A percentile compares a stretch with the other conserved stretches of the same genome.
Conservation (phyloP, 441 rosid species). For the Populus hybrid region DNA sequence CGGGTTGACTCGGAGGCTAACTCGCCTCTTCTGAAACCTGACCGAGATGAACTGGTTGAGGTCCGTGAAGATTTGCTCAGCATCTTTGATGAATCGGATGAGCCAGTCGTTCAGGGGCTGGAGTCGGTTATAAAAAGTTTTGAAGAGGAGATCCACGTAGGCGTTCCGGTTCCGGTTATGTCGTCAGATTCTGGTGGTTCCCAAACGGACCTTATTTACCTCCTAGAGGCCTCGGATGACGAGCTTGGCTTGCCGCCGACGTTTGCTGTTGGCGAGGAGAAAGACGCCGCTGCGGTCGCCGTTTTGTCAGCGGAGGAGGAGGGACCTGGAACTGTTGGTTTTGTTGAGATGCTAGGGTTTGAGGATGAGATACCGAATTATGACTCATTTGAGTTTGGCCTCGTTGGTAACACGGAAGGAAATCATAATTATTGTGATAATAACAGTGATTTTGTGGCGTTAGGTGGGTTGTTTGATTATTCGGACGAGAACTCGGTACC, state of each 20-base stretch:
- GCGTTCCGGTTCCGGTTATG: constrained; percentile 20
- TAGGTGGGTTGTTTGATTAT: constrained; percentile 47
- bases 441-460: constrained; percentile 34
- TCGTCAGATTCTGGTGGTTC: constrained; percentile 33
- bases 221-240: constrained; percentile 77
- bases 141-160: constrained; percentile 55
- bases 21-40: constrained; percentile 10
- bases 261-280: constrained; percentile 17
- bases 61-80: constrained; percentile 24
- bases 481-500: constrained; percentile 23
- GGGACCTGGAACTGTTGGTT: constrained; percentile 8
- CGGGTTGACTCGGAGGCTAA: neutral
- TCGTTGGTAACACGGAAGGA: constrained; percentile 17
- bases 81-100: constrained; percentile 43
- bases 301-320: constrained; percentile 10
- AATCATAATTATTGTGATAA: constrained; percentile 7
- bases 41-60: constrained; percentile 8
- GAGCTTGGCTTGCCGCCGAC: constrained; percentile 86
- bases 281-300: neutral
- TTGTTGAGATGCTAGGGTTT: constrained; percentile 20
- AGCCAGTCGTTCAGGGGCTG: constrained; percentile 43
- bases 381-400: constrained; percentile 35
- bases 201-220: constrained; percentile 61
- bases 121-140: constrained; percentile 74
- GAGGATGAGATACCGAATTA: constrained; percentile 30